Conservation (phyloP, 2,329 filamentous ascomycete genomes). For the Apiospora malaysiana region DNA sequence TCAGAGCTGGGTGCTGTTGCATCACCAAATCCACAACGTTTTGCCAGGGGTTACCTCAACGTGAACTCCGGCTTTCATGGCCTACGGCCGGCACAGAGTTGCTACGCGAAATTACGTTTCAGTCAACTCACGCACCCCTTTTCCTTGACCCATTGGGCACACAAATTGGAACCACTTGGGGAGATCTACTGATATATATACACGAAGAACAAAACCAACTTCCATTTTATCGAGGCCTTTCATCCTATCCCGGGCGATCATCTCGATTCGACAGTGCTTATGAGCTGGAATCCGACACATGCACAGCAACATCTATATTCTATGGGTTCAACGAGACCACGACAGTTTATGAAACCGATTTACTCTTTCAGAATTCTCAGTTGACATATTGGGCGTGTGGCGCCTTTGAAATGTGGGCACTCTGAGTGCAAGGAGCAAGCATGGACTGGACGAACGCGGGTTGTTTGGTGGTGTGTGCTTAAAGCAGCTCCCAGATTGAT, state of each 20-base stretch:
- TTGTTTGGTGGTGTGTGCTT: not conserved
- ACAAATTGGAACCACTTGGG: not conserved
- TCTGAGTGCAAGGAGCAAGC: not conserved
- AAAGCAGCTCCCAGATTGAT: not conserved
- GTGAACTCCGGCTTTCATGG: not conserved
- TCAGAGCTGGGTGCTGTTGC: not conserved
- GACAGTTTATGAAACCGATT: not conserved
- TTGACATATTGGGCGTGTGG: not conserved
- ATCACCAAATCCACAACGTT: slow-evolving; percentile 14
- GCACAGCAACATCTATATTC: not conserved
- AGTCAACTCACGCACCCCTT: not conserved
- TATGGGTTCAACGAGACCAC: not conserved
- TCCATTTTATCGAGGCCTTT: not conserved
- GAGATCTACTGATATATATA: not conserved
- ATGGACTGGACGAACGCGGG: not conserved
- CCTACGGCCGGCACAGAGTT: not conserved
- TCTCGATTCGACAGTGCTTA: not conserved
- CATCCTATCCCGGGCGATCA: not conserved
- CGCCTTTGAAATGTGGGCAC: not conserved
- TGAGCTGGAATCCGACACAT: not conserved
- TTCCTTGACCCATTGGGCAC: not conserved
- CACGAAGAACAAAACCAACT: not conserved
- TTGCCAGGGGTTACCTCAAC: not conserved
- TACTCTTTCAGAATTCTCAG: not conserved
- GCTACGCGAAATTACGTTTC: slow-evolving; percentile 9